Evolutionary conservation across 1,139 yeast species (phyloP), one percentile per base, ranked within the genome.

Genomic region (Debaryomyces robertsiae): DNA sequence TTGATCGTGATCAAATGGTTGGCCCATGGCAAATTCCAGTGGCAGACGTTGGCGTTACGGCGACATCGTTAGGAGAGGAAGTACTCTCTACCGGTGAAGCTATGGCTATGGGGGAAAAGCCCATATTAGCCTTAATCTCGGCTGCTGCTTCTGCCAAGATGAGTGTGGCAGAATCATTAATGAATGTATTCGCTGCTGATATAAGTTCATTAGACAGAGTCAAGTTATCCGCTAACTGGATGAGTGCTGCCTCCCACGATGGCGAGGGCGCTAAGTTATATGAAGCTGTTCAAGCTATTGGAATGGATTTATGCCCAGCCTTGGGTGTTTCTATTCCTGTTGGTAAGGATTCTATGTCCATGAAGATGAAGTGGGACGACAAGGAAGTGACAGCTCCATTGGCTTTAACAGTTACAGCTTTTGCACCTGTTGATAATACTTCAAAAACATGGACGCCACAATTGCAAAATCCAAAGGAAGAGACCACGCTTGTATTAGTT

Each of bases 11-110:
- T 62, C 99, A 94, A 71, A 85, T 91, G 85, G 98, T 94, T 46
- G 99, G 99, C 33, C 98, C 98, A 58, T 94, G 98, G 98, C 99
- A 94, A 74, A 91, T 86, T 4, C 98, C 99, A 32, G 98, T 94
- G 17, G 94, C 98, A n/a, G 98, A 94, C 63, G 97, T 90, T 43
- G 98, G 96, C 65, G 97, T 93, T 41, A 91, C 98, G 14, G 84
- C 88, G 45, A 84, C 98, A 0, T 87, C 97, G 2, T 76, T 89
- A 41, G 97, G 95, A 53, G 85, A 82, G 40, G 72, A 75, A 6
- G 67, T 86, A 39, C 65, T 84, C 46, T 54, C 69, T 9, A 84
- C 95, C 17, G 99, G 99, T 73, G 98, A 94, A 69, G 96, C 98
- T 9, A 72, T 94, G 71, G 94, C 98, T 2, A 84, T 90, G 88